A percentile compares a stretch with the other conserved stretches of the same genome.
Evolutionary conservation across 2,329 filamentous ascomycete genomes (phyloP).

Genomic region (Aureobasidium subglaciale): DNA sequence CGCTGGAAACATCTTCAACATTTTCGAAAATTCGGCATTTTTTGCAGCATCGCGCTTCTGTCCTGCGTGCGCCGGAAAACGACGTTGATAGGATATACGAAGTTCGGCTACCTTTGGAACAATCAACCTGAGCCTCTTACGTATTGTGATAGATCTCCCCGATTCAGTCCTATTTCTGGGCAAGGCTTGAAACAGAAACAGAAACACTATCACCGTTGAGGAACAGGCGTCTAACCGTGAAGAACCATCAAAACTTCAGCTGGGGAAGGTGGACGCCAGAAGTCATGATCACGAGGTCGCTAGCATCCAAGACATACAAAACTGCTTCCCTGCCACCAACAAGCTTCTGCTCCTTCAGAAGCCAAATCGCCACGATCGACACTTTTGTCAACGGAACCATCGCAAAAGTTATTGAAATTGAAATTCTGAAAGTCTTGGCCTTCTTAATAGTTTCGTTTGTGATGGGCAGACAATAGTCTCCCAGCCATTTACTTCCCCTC

Average conservation of each 20-base stretch:
- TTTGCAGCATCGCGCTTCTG: too few species aligned
- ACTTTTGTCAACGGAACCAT: background rate
- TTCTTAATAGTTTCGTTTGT: background rate
- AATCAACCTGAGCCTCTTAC: background rate
- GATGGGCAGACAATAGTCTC: background rate
- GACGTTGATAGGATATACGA: too few species aligned
- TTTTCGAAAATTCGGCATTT: too few species aligned
- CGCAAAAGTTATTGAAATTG: background rate
- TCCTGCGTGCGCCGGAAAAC: too few species aligned
- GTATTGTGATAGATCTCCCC: background rate
- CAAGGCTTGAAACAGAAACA: background rate
- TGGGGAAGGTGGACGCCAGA: background rate
- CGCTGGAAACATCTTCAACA: too few species aligned
- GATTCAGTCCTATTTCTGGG: background rate
- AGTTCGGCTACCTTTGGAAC: too few species aligned
- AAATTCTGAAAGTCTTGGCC: background rate
- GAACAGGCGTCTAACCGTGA: background rate
- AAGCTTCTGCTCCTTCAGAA: background rate
- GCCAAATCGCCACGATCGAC: background rate
- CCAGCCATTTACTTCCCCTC: background rate
- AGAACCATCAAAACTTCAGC: background rate
- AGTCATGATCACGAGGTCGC: background rate
- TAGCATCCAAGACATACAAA: background rate
- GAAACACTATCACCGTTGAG: conserved; percentile 3
- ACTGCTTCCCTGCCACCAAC: background rate